These are phyloP conservation scores for Hyaloscypha finlandica DNA, from an alignment of 495 filamentous ascomycete species.

Conservation along the genomic window DNA sequence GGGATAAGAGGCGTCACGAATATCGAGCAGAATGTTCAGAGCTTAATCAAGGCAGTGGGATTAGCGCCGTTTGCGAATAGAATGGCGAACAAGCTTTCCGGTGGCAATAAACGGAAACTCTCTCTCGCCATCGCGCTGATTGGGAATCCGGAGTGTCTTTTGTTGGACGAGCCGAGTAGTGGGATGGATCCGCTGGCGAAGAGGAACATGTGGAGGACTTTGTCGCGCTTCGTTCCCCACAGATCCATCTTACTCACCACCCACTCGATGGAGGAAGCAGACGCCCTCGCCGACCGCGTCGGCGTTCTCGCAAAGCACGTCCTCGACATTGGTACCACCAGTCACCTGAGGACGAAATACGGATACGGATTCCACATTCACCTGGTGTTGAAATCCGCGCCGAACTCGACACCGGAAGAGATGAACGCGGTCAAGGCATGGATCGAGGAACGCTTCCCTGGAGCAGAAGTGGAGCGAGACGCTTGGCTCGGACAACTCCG, in stretches of 20 bases:
- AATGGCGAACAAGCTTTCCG: slow-evolving; percentile 64
- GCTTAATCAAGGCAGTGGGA: slow-evolving; percentile 60
- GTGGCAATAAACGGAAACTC: slow-evolving; percentile 73
- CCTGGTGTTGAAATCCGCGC: slow-evolving; percentile 68
- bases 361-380: slow-evolving; percentile 66
- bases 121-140: slow-evolving; percentile 71
- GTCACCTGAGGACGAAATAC: slow-evolving; percentile 56
- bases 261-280: slow-evolving; percentile 78
- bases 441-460: slow-evolving; percentile 56
- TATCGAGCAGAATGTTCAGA: slow-evolving; percentile 59
- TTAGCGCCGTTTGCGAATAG: slow-evolving; percentile 55
- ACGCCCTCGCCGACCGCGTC: slow-evolving; percentile 65
- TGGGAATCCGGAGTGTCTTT: slow-evolving; percentile 66
- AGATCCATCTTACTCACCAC: slow-evolving; percentile 67
- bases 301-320: slow-evolving; percentile 68
- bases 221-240: slow-evolving; percentile 54
- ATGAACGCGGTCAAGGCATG: slow-evolving; percentile 63
- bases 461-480: slow-evolving; percentile 64
- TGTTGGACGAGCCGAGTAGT: slow-evolving; percentile 68
- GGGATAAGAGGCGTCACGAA: slow-evolving; percentile 63
- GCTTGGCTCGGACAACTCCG: slow-evolving; percentile 79
- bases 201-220: slow-evolving; percentile 71
- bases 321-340: slow-evolving; percentile 65
- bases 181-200: slow-evolving; percentile 73
- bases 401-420: slow-evolving; percentile 60